Percentiles rank a stretch among this genome's conserved stretches.
Evolutionary conservation across 805 yeast genomes (phyloP).

Genomic region (Monosporozyma aerobia): DNA sequence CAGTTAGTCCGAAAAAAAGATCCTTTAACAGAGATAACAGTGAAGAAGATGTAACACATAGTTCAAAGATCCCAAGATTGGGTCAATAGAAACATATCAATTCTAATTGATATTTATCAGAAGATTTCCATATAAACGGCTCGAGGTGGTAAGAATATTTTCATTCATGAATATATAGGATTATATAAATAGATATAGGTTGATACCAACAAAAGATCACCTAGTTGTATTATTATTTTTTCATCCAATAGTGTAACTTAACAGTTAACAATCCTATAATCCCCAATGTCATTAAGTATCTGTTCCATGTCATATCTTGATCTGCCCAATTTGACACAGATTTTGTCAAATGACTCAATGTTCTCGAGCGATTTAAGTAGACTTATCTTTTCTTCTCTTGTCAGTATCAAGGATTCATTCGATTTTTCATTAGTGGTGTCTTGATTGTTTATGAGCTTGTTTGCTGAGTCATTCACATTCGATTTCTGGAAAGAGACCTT

Average conservation of each 20-base stretch:
- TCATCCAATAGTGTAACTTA: conserved; percentile 8
- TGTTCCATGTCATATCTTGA: conserved; percentile 47
- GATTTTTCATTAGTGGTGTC: not conserved
- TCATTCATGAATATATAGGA: not conserved
- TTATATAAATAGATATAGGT: not conserved
- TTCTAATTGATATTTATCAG: not conserved
- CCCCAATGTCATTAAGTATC: conserved; percentile 39
- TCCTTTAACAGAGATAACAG: not conserved
- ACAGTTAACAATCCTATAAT: conserved; percentile 39
- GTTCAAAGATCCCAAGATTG: conserved; percentile 2
- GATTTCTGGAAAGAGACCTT: conserved; percentile 21
- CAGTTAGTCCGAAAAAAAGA: conserved; percentile 1
- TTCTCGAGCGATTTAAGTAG: conserved; percentile 41
- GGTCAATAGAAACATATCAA: not conserved
- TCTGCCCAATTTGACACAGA: conserved; percentile 59
- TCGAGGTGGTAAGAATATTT: not conserved
- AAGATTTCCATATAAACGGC: not conserved
- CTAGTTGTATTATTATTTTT: not conserved
- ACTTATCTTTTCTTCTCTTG: conserved; percentile 15
- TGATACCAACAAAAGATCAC: not conserved
- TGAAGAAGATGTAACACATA: not conserved
- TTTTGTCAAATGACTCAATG: conserved; percentile 50
- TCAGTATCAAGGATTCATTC: conserved; percentile 5
- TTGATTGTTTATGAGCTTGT: not conserved
- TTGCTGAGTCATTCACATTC: conserved; percentile 2